Percentiles rank a stretch among this genome's conserved stretches.
Evolutionary conservation across 2,329 filamentous ascomycete genomes (phyloP).

Genomic region (Tolypocladium pustulatum): DNA sequence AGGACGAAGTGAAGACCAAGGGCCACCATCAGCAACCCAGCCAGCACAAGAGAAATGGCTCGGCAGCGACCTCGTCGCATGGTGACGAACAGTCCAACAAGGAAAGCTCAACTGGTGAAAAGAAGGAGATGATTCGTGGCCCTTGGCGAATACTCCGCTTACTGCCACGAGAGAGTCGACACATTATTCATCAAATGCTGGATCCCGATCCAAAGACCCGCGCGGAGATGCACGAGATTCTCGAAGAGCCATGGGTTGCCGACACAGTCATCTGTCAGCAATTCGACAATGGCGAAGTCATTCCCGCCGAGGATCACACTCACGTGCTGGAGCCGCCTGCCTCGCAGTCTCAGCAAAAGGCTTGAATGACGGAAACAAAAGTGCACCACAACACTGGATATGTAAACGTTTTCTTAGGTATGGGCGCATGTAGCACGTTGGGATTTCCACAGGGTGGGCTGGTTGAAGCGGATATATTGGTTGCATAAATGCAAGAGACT

Average conservation of each 20-base stretch:
- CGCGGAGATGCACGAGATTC: constrained; percentile 75
- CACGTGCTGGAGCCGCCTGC: constrained; percentile 74
- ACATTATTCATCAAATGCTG: constrained; percentile 88
- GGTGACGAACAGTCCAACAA: constrained; percentile 4
- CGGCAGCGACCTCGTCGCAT: constrained; percentile 2
- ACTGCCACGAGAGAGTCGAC: constrained; percentile 77
- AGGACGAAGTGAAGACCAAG: constrained; percentile 19
- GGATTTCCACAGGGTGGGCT: neutral
- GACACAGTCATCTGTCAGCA: constrained; percentile 78
- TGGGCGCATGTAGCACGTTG: neutral
- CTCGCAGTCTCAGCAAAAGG: constrained; percentile 19
- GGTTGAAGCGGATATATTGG: neutral
- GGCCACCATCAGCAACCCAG: constrained; percentile 5
- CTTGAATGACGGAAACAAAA: neutral
- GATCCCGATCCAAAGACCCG: constrained; percentile 76
- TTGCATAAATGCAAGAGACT: neutral
- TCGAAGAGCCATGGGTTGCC: constrained; percentile 84
- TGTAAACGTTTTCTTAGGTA: neutral
- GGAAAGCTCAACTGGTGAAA: constrained; percentile 26
- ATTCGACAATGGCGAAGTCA: constrained; percentile 56
- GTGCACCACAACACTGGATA: neutral
- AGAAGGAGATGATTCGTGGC: constrained; percentile 75
- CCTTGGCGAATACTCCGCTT: constrained; percentile 84
- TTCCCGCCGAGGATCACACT: constrained; percentile 65
- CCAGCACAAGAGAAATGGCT: constrained; percentile 1